Base-by-base conservation (phyloP, 2,329 filamentous ascomycete species). In the Phialophora chinensis region DNA sequence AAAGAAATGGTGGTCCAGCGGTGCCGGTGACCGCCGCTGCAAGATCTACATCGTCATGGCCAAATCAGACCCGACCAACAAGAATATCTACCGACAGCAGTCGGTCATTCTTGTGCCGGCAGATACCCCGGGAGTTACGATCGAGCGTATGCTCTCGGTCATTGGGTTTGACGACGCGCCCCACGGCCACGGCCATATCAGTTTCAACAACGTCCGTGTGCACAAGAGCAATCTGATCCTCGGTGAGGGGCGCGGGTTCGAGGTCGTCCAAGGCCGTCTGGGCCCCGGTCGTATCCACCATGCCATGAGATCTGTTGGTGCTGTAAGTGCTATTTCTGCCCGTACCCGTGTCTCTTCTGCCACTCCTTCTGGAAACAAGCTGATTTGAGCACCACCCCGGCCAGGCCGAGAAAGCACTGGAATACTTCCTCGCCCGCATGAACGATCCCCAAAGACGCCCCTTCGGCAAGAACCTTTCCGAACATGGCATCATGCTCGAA, bases 1-100 rank as follows among this genome's bases (percentile, higher is more conserved):
- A 86, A 88, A 88, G 87, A 99, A 99, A 92, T 99, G 95, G 95
- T 99, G 95, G 95, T 96, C 92, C 31, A 96, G 92, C 70, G 95
- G 95, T 71, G 93, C 93, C 20, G 95, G 95, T 66, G 95, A 99
- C 81, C 91, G 90, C 66, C 87, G 94, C 74, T 99, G 95, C 85
- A 86, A 91, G 79, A 84, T 99, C 77, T 98, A 97, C 82, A 89
- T 99, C 69, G 93, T 97, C 74, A 97, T 99, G 91, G 95, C 92
- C 80, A 97, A 98, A 85, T 90, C 87, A 12, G 91, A 96, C 76
- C 84, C 91, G 57, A 82, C 83, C 72, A 90, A 96, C 83, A 80
- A 85, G 70, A 89, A 93, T 77, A 82, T 88, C 25, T 97, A 98
- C 86, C 87, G 87, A 75, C 93, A 97, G 77, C 95, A 98, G 80